phyloP scores from a whole-genome alignment of 257 asterid species.

The Osmanthus fragrans region DNA sequence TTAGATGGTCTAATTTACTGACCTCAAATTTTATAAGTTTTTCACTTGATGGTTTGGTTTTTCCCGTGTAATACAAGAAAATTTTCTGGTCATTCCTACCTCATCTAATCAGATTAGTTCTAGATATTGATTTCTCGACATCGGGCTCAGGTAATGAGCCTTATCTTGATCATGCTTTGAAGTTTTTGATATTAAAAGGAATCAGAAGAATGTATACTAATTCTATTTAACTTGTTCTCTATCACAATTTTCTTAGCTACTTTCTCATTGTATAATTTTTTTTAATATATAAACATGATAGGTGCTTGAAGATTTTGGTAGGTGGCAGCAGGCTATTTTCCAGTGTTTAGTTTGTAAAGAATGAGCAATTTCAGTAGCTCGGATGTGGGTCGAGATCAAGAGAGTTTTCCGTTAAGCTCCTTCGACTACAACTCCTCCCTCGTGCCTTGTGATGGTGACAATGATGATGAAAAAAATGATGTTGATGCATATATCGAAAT shows the following conservation, averaged over 20 bases:
- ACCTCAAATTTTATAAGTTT: too few species aligned
- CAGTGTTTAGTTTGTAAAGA: neutral
- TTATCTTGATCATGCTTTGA: neutral
- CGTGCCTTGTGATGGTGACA: neutral
- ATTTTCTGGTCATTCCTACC: neutral
- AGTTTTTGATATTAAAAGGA: neutral
- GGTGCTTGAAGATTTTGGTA: too few species aligned
- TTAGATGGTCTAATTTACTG: neutral
- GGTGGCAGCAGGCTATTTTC: too few species aligned
- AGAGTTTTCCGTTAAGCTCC: constrained; percentile 9
- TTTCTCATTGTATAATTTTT: too few species aligned
- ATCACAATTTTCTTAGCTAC: too few species aligned
- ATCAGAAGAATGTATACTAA: neutral
- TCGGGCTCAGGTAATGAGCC: neutral
- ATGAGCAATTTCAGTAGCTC: neutral
- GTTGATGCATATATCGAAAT: constrained; percentile 24
- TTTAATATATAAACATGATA: too few species aligned
- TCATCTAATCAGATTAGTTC: neutral
- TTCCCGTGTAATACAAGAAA: neutral
- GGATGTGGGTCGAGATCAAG: neutral
- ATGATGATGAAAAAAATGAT: neutral
- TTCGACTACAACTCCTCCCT: constrained; percentile 20
- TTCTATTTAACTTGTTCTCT: too few species aligned
- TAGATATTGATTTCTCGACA: too few species aligned
- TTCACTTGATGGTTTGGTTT: neutral